Evolutionary conservation across 768 basidiomycete genomes (phyloP).

Genomic region (Lactifluus rugatus): DNA sequence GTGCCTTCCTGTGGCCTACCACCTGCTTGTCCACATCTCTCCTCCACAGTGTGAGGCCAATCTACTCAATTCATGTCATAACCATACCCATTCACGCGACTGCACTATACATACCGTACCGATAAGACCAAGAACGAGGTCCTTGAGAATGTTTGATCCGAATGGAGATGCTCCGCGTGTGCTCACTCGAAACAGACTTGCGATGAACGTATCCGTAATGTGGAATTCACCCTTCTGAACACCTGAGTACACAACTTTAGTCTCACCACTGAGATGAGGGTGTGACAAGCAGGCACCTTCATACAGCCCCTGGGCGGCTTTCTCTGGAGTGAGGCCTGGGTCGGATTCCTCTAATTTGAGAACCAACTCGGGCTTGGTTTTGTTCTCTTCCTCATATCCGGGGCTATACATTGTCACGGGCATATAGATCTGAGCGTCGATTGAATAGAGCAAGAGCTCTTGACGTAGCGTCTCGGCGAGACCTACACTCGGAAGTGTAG

Average conservation of each 20-base stretch:
- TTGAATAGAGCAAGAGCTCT: slow-evolving; percentile 69
- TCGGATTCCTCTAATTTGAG: slow-evolving; percentile 71
- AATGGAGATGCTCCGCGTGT: slow-evolving; percentile 52
- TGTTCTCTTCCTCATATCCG: slow-evolving; percentile 68
- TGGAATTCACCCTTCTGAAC: slow-evolving; percentile 62
- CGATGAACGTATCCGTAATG: slow-evolving; percentile 64
- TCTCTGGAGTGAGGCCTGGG: slow-evolving; percentile 50
- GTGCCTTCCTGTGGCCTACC: slow-evolving; percentile 28
- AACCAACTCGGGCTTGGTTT: slow-evolving; percentile 65
- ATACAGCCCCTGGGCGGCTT: slow-evolving; percentile 49
- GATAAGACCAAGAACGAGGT: slow-evolving; percentile 36
- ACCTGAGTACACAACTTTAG: slow-evolving; percentile 32
- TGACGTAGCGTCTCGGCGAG: slow-evolving; percentile 76
- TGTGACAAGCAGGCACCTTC: slow-evolving; percentile 35
- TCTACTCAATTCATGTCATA: slow-evolving; percentile 22
- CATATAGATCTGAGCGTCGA: slow-evolving; percentile 72
- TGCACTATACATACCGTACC: slow-evolving; percentile 30
- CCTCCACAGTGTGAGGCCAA: slow-evolving; percentile 34
- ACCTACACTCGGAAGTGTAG: slow-evolving; percentile 33
- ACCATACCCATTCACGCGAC: not conserved
- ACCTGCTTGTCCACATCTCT: slow-evolving; percentile 30
- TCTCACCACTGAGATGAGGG: not conserved
- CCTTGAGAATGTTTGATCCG: slow-evolving; percentile 43
- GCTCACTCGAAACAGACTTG: slow-evolving; percentile 55
- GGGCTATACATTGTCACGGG: slow-evolving; percentile 74